Evolutionary conservation across 768 basidiomycete species (phyloP).

Genomic region (Dentipellis sp.): DNA sequence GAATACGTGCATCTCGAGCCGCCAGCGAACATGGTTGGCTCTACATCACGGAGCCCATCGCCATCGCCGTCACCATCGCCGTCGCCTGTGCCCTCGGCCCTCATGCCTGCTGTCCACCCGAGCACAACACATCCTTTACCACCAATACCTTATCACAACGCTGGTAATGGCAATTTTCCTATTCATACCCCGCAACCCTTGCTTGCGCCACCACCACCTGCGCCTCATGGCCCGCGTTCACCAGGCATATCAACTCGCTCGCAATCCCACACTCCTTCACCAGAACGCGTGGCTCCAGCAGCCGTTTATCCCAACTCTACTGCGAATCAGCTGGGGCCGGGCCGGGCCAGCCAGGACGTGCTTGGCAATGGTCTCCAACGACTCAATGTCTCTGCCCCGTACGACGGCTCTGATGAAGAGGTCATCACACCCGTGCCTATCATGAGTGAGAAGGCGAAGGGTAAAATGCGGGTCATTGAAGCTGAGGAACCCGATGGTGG

Average conservation of each 20-base stretch:
- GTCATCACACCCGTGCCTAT: conserved; percentile 25
- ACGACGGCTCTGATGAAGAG: conserved; percentile 21
- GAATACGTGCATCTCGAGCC: conserved; percentile 23
- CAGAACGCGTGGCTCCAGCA: conserved; percentile 29
- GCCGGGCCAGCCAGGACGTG: conserved; percentile 3
- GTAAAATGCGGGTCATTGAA: conserved; percentile 65
- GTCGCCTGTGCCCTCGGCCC: conserved; percentile 23
- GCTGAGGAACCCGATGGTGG: conserved; percentile 38
- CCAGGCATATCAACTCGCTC: conserved; percentile 43
- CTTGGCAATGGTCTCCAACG: conserved; percentile 2
- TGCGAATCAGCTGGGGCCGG: not conserved
- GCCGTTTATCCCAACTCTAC: conserved; percentile 1
- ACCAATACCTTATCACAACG: conserved; percentile 22
- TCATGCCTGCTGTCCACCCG: conserved; percentile 17
- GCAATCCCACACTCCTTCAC: conserved; percentile 66
- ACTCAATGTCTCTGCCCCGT: not conserved
- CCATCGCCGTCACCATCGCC: conserved; percentile 36
- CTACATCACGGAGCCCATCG: conserved; percentile 36
- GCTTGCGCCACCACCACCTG: conserved; percentile 58
- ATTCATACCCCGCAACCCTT: conserved; percentile 22
- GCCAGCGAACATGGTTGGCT: conserved; percentile 17
- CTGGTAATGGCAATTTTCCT: conserved; percentile 10
- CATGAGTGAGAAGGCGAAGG: conserved; percentile 80
- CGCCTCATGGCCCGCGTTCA: conserved; percentile 65
- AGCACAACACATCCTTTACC: conserved; percentile 29